Evolutionary conservation across 148 eudicot genomes (phyloP).

Genomic region (Pharnaceum exiguum): DNA sequence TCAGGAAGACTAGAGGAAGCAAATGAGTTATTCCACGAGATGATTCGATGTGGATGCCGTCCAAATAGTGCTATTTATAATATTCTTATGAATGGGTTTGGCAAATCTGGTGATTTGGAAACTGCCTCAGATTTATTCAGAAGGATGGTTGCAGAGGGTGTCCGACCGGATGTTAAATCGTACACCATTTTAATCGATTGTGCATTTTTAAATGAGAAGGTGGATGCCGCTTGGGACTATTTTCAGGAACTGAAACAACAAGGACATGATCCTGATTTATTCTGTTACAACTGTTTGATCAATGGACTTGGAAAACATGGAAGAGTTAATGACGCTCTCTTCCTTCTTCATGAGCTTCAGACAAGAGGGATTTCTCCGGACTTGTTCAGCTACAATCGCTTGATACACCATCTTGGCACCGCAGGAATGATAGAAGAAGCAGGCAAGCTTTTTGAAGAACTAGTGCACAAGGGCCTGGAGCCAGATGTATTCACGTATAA

Average conservation of each 20-base stretch:
- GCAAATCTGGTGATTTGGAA: slow-evolving; percentile 83
- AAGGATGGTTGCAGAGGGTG: slow-evolving; percentile 73
- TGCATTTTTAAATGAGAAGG: slow-evolving; percentile 50
- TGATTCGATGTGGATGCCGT: slow-evolving; percentile 74
- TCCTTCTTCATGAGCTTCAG: slow-evolving; percentile 63
- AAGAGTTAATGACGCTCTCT: slow-evolving; percentile 55
- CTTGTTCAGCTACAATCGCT: slow-evolving; percentile 69
- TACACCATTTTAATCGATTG: slow-evolving; percentile 89
- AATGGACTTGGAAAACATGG: slow-evolving; percentile 75
- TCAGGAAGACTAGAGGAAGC: slow-evolving; percentile 75
- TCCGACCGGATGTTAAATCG: slow-evolving; percentile 82
- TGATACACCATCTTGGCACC: slow-evolving; percentile 75
- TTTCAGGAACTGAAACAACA: slow-evolving; percentile 60
- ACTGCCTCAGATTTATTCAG: slow-evolving; percentile 56
- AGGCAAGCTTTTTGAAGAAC: slow-evolving; percentile 58
- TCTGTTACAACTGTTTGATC: slow-evolving; percentile 81
- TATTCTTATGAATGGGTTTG: slow-evolving; percentile 88
- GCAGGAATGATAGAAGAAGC: slow-evolving; percentile 78
- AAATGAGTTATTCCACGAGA: slow-evolving; percentile 61
- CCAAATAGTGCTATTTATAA: slow-evolving; percentile 87
- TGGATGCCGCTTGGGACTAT: slow-evolving; percentile 66
- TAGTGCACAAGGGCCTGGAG: slow-evolving; percentile 59
- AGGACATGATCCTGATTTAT: slow-evolving; percentile 81
- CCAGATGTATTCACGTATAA: slow-evolving; percentile 86
- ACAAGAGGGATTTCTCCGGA: slow-evolving; percentile 57